These are phyloP conservation scores for Boletus rubescentipes DNA, from an alignment of 768 basidiomycete species.

Conservation along the genomic window DNA sequence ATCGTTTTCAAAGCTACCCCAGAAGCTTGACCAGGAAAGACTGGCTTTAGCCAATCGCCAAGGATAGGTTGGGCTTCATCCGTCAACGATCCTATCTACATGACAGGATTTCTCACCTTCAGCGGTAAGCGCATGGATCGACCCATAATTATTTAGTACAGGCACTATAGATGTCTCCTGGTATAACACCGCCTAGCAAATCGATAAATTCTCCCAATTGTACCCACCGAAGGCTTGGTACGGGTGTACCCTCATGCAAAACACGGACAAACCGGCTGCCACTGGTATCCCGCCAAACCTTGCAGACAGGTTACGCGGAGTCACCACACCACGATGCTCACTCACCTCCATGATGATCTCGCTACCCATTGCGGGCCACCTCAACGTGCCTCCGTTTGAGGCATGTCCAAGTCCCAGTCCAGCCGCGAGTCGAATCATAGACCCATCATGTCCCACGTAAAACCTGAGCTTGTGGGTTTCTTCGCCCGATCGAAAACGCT, in stretches of 20 bases:
- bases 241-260: slow-evolving; percentile 43
- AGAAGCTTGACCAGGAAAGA: neutral
- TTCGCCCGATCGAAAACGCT: slow-evolving; percentile 31
- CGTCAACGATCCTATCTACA: neutral
- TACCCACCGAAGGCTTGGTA: slow-evolving; percentile 38
- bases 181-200: slow-evolving; percentile 35
- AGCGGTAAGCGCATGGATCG: neutral
- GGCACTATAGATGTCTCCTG: slow-evolving; percentile 29
- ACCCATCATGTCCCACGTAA: slow-evolving; percentile 49
- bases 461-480: slow-evolving; percentile 39
- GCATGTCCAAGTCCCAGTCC: slow-evolving; percentile 40
- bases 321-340: neutral
- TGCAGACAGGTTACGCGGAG: neutral
- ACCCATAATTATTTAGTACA: slow-evolving; percentile 13
- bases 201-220: slow-evolving; percentile 35
- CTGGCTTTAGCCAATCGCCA: neutral
- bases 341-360: slow-evolving; percentile 48
- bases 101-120: neutral
- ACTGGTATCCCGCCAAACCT: slow-evolving; percentile 40
- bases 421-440: slow-evolving; percentile 41
- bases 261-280: slow-evolving; percentile 39
- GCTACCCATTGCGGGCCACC: slow-evolving; percentile 50
- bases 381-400: slow-evolving; percentile 26
- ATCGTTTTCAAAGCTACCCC: neutral
- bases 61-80: neutral